Evolutionary conservation across 1,284 basidiomycete genomes (phyloP).

Genomic region (Neonothopanus nambi): DNA sequence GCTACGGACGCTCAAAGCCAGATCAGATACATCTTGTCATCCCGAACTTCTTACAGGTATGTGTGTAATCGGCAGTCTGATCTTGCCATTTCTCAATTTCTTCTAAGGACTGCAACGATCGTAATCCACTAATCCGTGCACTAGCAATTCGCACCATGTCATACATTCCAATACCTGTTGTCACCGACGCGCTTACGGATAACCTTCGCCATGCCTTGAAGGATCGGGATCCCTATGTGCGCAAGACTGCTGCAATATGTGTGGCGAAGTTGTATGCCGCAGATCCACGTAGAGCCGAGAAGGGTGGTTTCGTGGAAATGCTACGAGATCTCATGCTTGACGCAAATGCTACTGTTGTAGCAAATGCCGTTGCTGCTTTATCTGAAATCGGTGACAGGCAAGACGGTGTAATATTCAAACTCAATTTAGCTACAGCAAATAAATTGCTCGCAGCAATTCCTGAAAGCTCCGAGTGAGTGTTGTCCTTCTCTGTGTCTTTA

Average conservation of each 20-base stretch:
- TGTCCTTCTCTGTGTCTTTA: slow-evolving; percentile 5
- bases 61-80: slow-evolving; percentile 15
- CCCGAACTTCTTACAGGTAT: slow-evolving; percentile 84
- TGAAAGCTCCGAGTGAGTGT: slow-evolving; percentile 87
- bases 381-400: slow-evolving; percentile 89
- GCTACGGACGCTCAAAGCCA: slow-evolving; percentile 87
- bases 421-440: slow-evolving; percentile 82
- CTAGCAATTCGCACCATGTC: slow-evolving; percentile 96
- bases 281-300: slow-evolving; percentile 83
- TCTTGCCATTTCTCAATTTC: slow-evolving; percentile 9
- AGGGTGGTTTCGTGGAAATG: slow-evolving; percentile 81
- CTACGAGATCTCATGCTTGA: slow-evolving; percentile 90
- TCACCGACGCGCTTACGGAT: slow-evolving; percentile 79
- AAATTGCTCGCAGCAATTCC: slow-evolving; percentile 83
- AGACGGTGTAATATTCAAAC: slow-evolving; percentile 86
- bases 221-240: slow-evolving; percentile 92
- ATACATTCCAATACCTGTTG: slow-evolving; percentile 85
- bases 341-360: slow-evolving; percentile 90
- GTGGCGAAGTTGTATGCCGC: slow-evolving; percentile 90
- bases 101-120: slow-evolving; percentile 87
- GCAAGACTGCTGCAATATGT: slow-evolving; percentile 93
- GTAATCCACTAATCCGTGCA: slow-evolving; percentile 90
- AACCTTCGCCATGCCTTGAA: slow-evolving; percentile 86
- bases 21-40: slow-evolving; percentile 89
- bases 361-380: slow-evolving; percentile 93